Evolutionary conservation across 2,329 filamentous ascomycete genomes (phyloP).

Genomic region (Lomentospora prolificans): DNA sequence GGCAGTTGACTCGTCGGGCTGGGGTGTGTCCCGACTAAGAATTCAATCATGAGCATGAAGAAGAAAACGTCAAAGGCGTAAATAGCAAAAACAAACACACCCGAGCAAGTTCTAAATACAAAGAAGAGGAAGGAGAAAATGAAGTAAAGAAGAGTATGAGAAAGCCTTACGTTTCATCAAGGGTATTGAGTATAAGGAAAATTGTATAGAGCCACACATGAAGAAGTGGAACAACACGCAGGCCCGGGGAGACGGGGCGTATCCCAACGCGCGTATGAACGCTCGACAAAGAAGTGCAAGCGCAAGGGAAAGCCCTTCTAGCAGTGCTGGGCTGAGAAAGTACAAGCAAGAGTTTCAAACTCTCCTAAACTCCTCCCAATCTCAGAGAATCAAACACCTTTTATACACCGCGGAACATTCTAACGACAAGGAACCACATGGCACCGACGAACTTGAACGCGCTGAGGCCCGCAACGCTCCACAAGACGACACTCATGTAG

Average conservation of each 20-base stretch:
- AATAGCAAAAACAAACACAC: too few relatives aligned
- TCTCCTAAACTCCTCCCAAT: not conserved
- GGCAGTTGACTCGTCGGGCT: too few relatives aligned
- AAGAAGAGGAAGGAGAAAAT: not conserved
- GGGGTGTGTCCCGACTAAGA: too few relatives aligned
- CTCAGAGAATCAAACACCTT: not conserved
- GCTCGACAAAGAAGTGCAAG: not conserved
- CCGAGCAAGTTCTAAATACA: not conserved
- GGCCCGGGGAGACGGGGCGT: not conserved
- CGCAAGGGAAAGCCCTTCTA: not conserved
- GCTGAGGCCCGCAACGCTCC: conserved; percentile 77
- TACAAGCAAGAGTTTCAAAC: not conserved
- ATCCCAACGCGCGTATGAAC: not conserved
- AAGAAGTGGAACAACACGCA: not conserved
- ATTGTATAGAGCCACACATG: not conserved
- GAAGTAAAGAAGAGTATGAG: not conserved
- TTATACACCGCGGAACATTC: conserved; percentile 69
- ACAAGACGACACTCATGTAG: conserved; percentile 80
- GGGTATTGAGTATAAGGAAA: not conserved
- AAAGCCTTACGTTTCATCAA: not conserved
- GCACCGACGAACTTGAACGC: conserved; percentile 82
- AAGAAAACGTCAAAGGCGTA: too few relatives aligned
- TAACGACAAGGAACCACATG: conserved; percentile 83
- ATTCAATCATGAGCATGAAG: too few relatives aligned
- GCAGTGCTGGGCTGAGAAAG: not conserved